Evolutionary conservation across 768 basidiomycete species (phyloP).

Genomic region (Mycena metata): DNA sequence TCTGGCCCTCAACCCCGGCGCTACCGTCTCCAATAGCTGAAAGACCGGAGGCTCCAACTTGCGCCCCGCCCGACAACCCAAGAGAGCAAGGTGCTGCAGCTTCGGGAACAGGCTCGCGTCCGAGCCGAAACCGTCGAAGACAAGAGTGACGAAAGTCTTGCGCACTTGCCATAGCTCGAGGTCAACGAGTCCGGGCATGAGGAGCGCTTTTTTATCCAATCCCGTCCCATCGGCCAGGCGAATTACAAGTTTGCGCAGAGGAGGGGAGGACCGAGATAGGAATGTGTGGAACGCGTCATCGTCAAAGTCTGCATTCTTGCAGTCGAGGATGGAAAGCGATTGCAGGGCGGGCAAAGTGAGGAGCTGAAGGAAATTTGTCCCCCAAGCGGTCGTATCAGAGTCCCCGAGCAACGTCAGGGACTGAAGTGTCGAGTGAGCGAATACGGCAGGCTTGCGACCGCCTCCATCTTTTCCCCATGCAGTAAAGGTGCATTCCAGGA

Average conservation of each 20-base stretch:
- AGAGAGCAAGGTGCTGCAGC: too few relatives aligned
- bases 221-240: background rate
- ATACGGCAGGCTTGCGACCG: too few relatives aligned
- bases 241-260: slow-evolving; percentile 7
- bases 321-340: background rate
- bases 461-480: background rate
- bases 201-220: background rate
- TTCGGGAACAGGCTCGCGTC: too few relatives aligned
- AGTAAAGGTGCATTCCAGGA: background rate
- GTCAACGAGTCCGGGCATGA: background rate
- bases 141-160: background rate
- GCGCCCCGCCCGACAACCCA: background rate
- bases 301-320: background rate
- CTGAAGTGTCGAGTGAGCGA: background rate
- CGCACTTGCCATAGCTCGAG: background rate
- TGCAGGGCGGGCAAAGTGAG: background rate
- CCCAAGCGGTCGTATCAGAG: background rate
- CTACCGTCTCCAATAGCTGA: too few relatives aligned
- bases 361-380: background rate
- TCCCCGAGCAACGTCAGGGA: slow-evolving; percentile 1
- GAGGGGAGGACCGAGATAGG: slow-evolving; percentile 9
- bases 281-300: background rate
- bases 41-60: too few relatives aligned
- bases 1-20: too few relatives aligned
- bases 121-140: background rate